Evolutionary conservation across 352 stramenopile genomes (phyloP), one percentile per base, ranked within the genome.

Genomic region (Phytophthora sp.): DNA sequence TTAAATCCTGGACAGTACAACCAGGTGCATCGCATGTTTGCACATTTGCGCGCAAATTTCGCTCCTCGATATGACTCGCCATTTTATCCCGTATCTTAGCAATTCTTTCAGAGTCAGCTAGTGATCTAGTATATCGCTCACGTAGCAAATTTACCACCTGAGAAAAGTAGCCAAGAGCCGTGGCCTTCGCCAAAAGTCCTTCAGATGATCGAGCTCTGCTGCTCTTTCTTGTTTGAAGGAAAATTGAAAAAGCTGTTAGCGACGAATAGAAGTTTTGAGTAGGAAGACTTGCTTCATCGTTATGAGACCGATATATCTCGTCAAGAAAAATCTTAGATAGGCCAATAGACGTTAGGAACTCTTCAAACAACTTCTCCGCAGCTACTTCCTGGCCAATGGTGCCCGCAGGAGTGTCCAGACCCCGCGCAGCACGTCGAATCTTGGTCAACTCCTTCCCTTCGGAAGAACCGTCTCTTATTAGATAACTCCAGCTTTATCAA

Each of bases 41-140:
- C 20, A 44, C 15, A 31, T 54, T 54, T 4, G 31, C 46, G 21
- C 30, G 46, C 4, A 58, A 17, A 17, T 58, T 58, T n/a, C 35
- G 23, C 17, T 49, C 23, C 10, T 58, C 24, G 5, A 49, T 49
- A 6, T 20, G 2, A n/a, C 35, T 58, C 3, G 37, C n/a, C 35
- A 58, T 58, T 39, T 58, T 45, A 7, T 58, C 50, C 4, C 49
- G 34, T 38, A 49, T 42, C n/a, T 58, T 58, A 13, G 32, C 35
- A 13, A 54, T 24, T 10, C 23, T 11, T 20, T 58, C 48, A 6
- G 17, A 26, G 49, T 42, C 24, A 5, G 3, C 11, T 35, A 57
- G n/a, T 4, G 12, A 26, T 4, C 17, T 41, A 26, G 38, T 45
- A 13, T 45, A 27, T 5, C 38, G 38, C 20, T 45, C 38, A 27